A percentile compares a stretch with the other conserved stretches of the same genome.
Evolutionary conservation across 352 stramenopile species (phyloP).

Genomic region (Phytophthora quininea): DNA sequence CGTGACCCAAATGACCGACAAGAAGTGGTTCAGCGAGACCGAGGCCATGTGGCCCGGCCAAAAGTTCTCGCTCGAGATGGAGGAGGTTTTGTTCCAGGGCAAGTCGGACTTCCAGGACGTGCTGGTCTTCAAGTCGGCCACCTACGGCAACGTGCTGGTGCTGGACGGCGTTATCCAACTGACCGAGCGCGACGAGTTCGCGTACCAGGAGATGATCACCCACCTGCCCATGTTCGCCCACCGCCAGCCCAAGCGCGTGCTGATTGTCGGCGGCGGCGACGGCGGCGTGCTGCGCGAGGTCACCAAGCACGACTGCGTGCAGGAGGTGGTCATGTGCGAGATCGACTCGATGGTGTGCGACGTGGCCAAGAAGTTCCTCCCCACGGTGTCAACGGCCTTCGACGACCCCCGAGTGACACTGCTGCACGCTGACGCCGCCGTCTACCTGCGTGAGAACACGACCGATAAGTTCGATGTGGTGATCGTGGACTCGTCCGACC

Average conservation of each 20-base stretch:
- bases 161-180: constrained; percentile 99
- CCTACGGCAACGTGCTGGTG: constrained; percentile 98
- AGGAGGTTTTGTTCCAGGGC: constrained; percentile 94
- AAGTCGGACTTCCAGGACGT: constrained; percentile 98
- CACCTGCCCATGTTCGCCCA: constrained; percentile 98
- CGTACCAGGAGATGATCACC: constrained; percentile 99
- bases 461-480: constrained; percentile 96
- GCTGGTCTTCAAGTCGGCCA: constrained; percentile 98
- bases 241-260: constrained; percentile 93
- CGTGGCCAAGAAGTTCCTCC: constrained; percentile 94
- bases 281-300: constrained; percentile 98
- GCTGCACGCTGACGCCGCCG: constrained; percentile 91
- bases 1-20: constrained; percentile 19
- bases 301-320: constrained; percentile 91
- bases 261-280: constrained; percentile 98
- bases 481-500: constrained; percentile 97
- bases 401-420: constrained; percentile 95
- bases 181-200: constrained; percentile 98
- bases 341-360: constrained; percentile 98
- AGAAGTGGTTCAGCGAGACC: constrained; percentile 95
- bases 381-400: constrained; percentile 93
- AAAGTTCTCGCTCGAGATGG: constrained; percentile 93
- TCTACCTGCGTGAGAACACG: constrained; percentile 86
- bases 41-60: constrained; percentile 95
- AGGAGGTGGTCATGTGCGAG: constrained; percentile 98